Percentiles rank a stretch among this genome's conserved stretches.
phyloP scores from a whole-genome alignment of 1,284 basidiomycete genomes.

The Sporisorium sorghi region DNA sequence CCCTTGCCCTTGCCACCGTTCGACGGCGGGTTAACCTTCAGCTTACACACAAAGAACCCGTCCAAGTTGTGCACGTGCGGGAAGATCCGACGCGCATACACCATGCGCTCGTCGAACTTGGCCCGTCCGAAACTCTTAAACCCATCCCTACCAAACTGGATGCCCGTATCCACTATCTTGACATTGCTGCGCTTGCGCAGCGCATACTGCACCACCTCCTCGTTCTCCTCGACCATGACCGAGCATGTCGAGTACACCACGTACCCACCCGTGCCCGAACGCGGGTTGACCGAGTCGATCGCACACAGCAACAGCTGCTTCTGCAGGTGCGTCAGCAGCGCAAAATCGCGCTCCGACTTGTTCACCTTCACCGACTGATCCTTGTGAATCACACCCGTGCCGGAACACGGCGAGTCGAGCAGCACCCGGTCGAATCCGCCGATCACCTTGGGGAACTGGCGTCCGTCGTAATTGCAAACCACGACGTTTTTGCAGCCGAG shows the following conservation, averaged over 20 bases:
- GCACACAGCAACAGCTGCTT: slow-evolving; percentile 98
- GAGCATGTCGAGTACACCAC: slow-evolving; percentile 99
- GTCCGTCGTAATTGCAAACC: slow-evolving; percentile 95
- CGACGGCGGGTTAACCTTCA: slow-evolving; percentile 77
- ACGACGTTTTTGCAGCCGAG: slow-evolving; percentile 98
- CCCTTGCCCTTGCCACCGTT: slow-evolving; percentile 15
- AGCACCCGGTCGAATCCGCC: slow-evolving; percentile 97
- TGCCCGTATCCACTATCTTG: slow-evolving; percentile 89
- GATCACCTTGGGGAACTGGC: slow-evolving; percentile 99
- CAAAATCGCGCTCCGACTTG: slow-evolving; percentile 95
- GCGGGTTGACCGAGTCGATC: slow-evolving; percentile 91
- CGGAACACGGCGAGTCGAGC: slow-evolving; percentile 96
- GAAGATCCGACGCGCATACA: slow-evolving; percentile 61
- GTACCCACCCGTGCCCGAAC: slow-evolving; percentile 90
- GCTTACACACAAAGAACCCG: slow-evolving; percentile 98
- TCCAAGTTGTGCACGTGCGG: slow-evolving; percentile 78
- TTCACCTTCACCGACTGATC: slow-evolving; percentile 97
- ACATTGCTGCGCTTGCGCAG: slow-evolving; percentile 94
- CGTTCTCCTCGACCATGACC: slow-evolving; percentile 97
- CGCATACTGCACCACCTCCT: slow-evolving; percentile 98
- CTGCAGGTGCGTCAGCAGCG: slow-evolving; percentile 90
- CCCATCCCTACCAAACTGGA: slow-evolving; percentile 92
- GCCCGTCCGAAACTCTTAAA: slow-evolving; percentile 91
- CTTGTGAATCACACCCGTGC: slow-evolving; percentile 98
- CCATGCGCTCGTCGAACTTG: slow-evolving; percentile 82